Conservation (phyloP, 805 yeast genomes). For the Naumovozyma dairenensis region DNA sequence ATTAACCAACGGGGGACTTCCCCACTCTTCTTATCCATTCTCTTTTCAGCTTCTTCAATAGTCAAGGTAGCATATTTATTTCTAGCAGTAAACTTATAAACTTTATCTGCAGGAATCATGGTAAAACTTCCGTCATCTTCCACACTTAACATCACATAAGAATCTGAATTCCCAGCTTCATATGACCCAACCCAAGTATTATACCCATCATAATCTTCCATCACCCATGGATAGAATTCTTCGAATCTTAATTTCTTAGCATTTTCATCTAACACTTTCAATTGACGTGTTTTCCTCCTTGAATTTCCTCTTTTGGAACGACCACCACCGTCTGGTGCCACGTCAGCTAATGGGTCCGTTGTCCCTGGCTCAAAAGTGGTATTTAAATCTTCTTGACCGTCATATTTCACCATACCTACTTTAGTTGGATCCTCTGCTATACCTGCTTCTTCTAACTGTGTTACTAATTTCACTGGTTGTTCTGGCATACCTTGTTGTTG, state of each 20-base stretch:
- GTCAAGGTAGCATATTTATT: constrained; percentile 90
- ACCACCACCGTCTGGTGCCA: constrained; percentile 91
- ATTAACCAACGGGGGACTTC: constrained; percentile 88
- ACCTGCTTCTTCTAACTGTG: constrained; percentile 32
- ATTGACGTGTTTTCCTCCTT: constrained; percentile 78
- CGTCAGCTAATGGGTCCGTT: constrained; percentile 42
- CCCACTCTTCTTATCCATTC: constrained; percentile 69
- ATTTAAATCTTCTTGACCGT: constrained; percentile 32
- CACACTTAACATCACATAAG: constrained; percentile 76
- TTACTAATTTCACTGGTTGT: too few relatives aligned
- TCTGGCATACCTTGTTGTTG: constrained; percentile 3
- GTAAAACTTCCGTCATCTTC: constrained; percentile 77
- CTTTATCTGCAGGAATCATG: constrained; percentile 91
- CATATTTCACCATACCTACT: constrained; percentile 34
- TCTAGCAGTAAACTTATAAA: constrained; percentile 85
- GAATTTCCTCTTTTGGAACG: constrained; percentile 47
- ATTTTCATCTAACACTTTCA: constrained; percentile 68
- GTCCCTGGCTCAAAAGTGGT: constrained; percentile 33
- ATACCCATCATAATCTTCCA: constrained; percentile 91
- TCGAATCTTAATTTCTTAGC: constrained; percentile 83
- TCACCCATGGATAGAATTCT: constrained; percentile 95
- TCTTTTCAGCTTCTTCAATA: constrained; percentile 90
- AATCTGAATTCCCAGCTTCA: constrained; percentile 79
- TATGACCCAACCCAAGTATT: constrained; percentile 94
- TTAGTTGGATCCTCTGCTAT: constrained; percentile 29